These are phyloP conservation scores for Kodamaea fukazawae DNA, from an alignment of 805 yeast species.

Conservation along the genomic window DNA sequence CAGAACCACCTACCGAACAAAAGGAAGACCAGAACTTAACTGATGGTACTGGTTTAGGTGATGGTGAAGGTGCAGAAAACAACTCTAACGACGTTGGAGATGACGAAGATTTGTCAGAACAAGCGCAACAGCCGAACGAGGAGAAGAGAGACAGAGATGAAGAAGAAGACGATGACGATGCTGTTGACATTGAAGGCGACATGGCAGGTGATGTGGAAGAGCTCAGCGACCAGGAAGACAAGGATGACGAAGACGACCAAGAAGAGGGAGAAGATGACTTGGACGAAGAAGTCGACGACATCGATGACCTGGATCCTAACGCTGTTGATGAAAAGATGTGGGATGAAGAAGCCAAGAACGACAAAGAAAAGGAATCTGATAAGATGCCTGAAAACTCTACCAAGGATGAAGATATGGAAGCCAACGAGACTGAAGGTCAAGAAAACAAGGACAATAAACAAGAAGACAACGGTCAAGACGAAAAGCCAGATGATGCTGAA, in stretches of 20 bases:
- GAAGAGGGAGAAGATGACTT: constrained; percentile 53
- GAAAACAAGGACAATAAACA: constrained; percentile 45
- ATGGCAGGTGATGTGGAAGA: constrained; percentile 94
- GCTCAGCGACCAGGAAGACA: constrained; percentile 60
- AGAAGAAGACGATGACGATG: constrained; percentile 73
- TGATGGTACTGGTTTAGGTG: constrained; percentile 91
- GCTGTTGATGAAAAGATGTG: constrained; percentile 97
- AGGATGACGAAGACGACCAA: constrained; percentile 43
- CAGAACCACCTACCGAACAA: constrained; percentile 70
- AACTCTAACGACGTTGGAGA: constrained; percentile 84
- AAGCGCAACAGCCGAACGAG: constrained; percentile 69
- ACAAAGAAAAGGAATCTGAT: constrained; percentile 82
- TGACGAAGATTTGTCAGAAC: constrained; percentile 83
- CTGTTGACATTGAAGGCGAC: constrained; percentile 93
- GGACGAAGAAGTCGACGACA: constrained; percentile 86
- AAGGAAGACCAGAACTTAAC: constrained; percentile 60
- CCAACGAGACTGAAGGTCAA: constrained; percentile 43
- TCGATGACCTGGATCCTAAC: constrained; percentile 89
- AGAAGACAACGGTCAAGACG: constrained; percentile 10
- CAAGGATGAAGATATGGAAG: constrained; percentile 27
- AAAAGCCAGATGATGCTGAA: constrained; percentile 26
- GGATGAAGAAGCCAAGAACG: constrained; percentile 84
- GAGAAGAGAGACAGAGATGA: constrained; percentile 64
- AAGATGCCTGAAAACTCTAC: constrained; percentile 55
- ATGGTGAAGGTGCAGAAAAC: constrained; percentile 84